These are phyloP conservation scores for Colletotrichum eremochloae DNA, from an alignment of 2,329 filamentous ascomycete species.

Conservation along the genomic window DNA sequence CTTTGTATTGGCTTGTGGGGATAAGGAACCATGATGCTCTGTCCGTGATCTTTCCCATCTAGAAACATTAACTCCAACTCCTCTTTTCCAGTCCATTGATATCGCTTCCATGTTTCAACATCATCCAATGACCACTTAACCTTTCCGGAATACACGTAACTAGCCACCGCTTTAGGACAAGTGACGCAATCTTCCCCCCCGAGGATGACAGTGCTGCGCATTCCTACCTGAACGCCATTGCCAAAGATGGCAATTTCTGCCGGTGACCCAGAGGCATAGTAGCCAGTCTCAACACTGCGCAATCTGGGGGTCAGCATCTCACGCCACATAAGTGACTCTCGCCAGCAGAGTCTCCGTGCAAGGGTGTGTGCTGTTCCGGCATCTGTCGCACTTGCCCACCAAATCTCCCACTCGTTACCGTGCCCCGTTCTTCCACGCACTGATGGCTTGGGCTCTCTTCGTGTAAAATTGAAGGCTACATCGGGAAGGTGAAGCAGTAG, in stretches of 20 bases:
- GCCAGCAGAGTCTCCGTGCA: conserved; percentile 78
- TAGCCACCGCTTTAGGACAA: conserved; percentile 43
- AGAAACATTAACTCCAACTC: conserved; percentile 46
- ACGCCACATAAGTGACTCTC: conserved; percentile 77
- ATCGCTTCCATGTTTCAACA: conserved; percentile 19
- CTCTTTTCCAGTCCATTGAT: conserved; percentile 45
- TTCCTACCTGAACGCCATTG: conserved; percentile 48
- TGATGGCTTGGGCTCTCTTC: conserved; percentile 55
- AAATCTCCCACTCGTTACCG: conserved; percentile 76
- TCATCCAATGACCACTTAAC: conserved; percentile 37
- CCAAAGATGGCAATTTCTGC: conserved; percentile 31
- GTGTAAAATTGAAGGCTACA: conserved; percentile 72
- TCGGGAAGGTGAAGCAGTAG: conserved; percentile 72
- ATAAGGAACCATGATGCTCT: conserved; percentile 39
- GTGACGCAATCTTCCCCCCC: conserved; percentile 46
- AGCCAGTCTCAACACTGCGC: conserved; percentile 22
- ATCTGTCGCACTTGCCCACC: conserved; percentile 81
- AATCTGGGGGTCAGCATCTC: conserved; percentile 64
- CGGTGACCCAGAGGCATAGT: conserved; percentile 28
- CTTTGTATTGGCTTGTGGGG: conserved; percentile 26
- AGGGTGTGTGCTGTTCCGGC: conserved; percentile 75
- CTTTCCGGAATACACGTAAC: conserved; percentile 45
- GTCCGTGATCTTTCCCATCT: conserved; percentile 45
- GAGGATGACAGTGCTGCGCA: conserved; percentile 45
- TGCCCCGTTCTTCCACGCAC: conserved; percentile 44